Percentiles rank a stretch among this genome's conserved stretches.
Conservation (phyloP, 768 basidiomycete species). For the Peribolospora kevripleyi region DNA sequence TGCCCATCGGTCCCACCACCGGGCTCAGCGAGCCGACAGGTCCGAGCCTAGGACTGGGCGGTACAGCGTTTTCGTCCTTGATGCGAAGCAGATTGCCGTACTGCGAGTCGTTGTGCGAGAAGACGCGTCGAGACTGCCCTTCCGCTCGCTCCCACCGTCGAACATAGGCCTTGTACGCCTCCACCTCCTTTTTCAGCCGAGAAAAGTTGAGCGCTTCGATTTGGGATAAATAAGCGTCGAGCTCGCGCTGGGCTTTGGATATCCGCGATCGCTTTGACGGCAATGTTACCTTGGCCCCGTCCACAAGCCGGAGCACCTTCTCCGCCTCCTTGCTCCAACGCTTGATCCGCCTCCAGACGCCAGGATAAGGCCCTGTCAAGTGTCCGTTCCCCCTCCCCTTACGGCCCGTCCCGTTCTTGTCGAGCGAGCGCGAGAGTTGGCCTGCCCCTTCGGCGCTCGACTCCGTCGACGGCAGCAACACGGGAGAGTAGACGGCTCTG, state of each 20-base stretch:
- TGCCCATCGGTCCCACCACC: slow-evolving; percentile 4
- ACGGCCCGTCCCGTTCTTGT: neutral
- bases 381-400: slow-evolving; percentile 24
- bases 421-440: neutral
- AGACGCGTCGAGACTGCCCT: slow-evolving; percentile 34
- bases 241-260: neutral
- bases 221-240: neutral
- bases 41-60: too few species aligned
- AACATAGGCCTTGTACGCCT: slow-evolving; percentile 27
- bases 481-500: neutral
- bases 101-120: slow-evolving; percentile 79
- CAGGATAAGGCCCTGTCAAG: slow-evolving; percentile 19
- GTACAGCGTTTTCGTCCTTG: slow-evolving; percentile 1
- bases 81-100: slow-evolving; percentile 61
- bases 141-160: slow-evolving; percentile 31
- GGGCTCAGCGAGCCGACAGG: too few species aligned
- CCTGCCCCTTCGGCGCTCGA: neutral
- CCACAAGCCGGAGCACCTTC: slow-evolving; percentile 38
- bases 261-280: slow-evolving; percentile 20
- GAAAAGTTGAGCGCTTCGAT: slow-evolving; percentile 8
- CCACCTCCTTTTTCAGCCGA: slow-evolving; percentile 11
- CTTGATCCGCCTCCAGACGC: slow-evolving; percentile 39
- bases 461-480: neutral
- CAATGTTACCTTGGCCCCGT: slow-evolving; percentile 16
- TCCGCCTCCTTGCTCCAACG: slow-evolving; percentile 48